These are phyloP conservation scores for Neoscytalidium dimidiatum DNA, from an alignment of 2,329 filamentous ascomycete species.

Conservation along the genomic window DNA sequence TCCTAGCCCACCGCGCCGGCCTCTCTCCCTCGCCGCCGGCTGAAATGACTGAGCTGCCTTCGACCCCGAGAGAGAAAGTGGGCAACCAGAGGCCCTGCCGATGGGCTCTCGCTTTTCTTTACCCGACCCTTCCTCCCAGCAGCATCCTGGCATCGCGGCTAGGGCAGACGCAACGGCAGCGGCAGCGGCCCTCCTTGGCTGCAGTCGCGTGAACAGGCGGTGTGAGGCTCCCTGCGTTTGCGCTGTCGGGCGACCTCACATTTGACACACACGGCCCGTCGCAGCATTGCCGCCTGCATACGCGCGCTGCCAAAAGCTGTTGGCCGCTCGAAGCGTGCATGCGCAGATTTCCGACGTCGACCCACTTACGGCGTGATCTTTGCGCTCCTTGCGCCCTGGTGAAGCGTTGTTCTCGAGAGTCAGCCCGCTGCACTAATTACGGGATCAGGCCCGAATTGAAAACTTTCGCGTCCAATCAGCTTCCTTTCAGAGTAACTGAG, in stretches of 20 bases:
- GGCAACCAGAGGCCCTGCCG: conserved; percentile 8
- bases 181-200: conserved; percentile 5
- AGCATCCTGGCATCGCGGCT: background rate
- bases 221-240: conserved; percentile 17
- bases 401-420: background rate
- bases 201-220: conserved; percentile 15
- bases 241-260: conserved; percentile 10
- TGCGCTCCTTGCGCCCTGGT: conserved; percentile 5
- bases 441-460: conserved; percentile 10
- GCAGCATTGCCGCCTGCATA: conserved; percentile 10
- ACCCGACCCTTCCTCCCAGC: background rate
- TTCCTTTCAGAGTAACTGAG: conserved; percentile 1
- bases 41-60: background rate
- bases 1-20: background rate
- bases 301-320: conserved; percentile 4
- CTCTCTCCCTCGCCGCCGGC: background rate
- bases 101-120: background rate
- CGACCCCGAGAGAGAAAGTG: conserved; percentile 1
- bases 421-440: conserved; percentile 13
- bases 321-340: conserved; percentile 11
- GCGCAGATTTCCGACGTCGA: conserved; percentile 6
- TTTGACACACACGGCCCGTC: background rate
- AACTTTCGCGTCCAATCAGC: conserved; percentile 15
- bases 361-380: conserved; percentile 13
- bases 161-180: background rate